Evolutionary conservation across 208 protist genomes (phyloP).

Genomic region (Spongospora subterranea): DNA sequence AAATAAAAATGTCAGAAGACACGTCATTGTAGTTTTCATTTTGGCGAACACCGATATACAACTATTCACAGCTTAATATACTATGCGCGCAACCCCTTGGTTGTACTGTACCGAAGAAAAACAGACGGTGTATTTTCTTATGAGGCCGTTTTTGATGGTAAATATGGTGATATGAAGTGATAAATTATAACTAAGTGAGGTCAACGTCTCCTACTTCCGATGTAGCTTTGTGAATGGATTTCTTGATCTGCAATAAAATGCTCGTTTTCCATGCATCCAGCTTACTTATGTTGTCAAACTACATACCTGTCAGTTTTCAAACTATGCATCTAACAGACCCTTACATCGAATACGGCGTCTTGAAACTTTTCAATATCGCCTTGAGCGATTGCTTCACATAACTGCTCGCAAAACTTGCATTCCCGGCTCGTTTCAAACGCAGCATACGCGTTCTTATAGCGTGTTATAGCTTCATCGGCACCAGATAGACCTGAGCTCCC

Average conservation of each 20-base stretch:
- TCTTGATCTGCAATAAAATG: constrained; percentile 53
- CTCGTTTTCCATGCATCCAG: constrained; percentile 48
- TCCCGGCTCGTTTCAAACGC: background rate
- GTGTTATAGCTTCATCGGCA: background rate
- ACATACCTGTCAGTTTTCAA: background rate
- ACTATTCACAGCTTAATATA: too few species aligned
- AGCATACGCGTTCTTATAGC: constrained; percentile 17
- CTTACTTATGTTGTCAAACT: constrained; percentile 43
- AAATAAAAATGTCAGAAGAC: too few species aligned
- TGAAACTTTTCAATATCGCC: constrained; percentile 11
- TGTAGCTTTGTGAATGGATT: background rate
- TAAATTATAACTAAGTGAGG: background rate
- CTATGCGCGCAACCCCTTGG: too few species aligned
- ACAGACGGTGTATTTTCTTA: too few species aligned
- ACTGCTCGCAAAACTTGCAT: constrained; percentile 49
- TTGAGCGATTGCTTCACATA: background rate
- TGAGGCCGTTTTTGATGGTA: too few species aligned
- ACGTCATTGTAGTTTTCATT: too few species aligned
- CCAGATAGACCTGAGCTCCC: background rate
- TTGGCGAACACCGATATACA: too few species aligned
- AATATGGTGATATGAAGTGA: too few species aligned
- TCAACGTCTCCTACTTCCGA: background rate
- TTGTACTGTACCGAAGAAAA: too few species aligned
- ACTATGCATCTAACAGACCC: background rate
- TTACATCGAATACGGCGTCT: constrained; percentile 25